Percentiles rank a stretch among this genome's conserved stretches.
phyloP scores from a whole-genome alignment of 768 basidiomycete species.

The Phaeolepiota aurea region DNA sequence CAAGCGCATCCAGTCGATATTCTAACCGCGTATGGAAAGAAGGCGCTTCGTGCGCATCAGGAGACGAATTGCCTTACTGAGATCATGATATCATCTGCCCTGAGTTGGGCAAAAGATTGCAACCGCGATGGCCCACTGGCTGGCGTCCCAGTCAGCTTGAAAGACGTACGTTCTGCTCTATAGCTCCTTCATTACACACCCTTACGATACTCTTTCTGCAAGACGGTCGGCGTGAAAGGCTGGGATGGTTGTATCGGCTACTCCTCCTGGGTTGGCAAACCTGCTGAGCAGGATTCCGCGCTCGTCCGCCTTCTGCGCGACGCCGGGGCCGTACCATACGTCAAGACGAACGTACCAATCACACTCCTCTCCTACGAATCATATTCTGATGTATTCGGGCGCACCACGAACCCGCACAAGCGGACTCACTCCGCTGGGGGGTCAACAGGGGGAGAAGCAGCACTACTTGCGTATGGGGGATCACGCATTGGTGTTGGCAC shows the following conservation, averaged over 20 bases:
- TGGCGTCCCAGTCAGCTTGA: slow-evolving; percentile 52
- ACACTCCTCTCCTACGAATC: slow-evolving; percentile 55
- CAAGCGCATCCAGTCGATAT: slow-evolving; percentile 22
- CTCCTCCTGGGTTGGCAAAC: slow-evolving; percentile 37
- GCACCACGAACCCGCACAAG: slow-evolving; percentile 58
- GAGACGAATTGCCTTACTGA: slow-evolving; percentile 58
- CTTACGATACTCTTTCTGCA: neutral
- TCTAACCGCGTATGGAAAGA: slow-evolving; percentile 37
- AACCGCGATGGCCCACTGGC: slow-evolving; percentile 35
- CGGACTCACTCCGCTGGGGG: slow-evolving; percentile 49
- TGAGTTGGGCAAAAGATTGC: slow-evolving; percentile 23
- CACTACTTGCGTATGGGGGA: slow-evolving; percentile 53
- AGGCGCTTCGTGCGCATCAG: slow-evolving; percentile 37
- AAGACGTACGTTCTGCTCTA: slow-evolving; percentile 29
- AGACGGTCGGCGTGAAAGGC: slow-evolving; percentile 45
- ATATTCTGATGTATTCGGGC: slow-evolving; percentile 49
- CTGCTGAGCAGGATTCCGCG: slow-evolving; percentile 36
- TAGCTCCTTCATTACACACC: slow-evolving; percentile 1
- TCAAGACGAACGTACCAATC: slow-evolving; percentile 55
- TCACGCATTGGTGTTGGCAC: slow-evolving; percentile 58
- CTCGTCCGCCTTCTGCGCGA: slow-evolving; percentile 44
- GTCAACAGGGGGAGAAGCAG: slow-evolving; percentile 61
- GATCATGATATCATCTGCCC: slow-evolving; percentile 37
- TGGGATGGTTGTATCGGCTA: slow-evolving; percentile 56
- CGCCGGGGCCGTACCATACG: slow-evolving; percentile 27